phyloP scores from a whole-genome alignment of 139 green algal species.

The Eudorina sp. region DNA sequence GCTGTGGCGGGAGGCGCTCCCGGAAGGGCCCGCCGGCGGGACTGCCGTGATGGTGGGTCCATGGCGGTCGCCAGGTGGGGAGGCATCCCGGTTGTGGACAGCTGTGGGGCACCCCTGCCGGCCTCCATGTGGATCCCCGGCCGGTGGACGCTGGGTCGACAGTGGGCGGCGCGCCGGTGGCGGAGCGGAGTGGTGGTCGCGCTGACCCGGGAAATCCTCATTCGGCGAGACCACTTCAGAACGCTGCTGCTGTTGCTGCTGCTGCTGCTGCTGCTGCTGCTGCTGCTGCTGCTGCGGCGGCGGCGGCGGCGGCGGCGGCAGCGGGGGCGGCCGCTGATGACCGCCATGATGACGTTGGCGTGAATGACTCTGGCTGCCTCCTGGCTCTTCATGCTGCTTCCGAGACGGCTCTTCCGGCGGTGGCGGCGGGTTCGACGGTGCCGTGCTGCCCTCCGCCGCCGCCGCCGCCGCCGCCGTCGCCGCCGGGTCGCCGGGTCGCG shows the following conservation, averaged over 20 bases:
- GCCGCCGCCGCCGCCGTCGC: not conserved
- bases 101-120: not conserved
- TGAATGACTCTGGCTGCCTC: too few relatives aligned
- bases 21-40: not conserved
- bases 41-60: not conserved
- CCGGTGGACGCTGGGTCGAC: not conserved
- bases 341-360: too few relatives aligned
- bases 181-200: not conserved
- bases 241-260: not conserved
- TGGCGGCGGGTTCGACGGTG: not conserved
- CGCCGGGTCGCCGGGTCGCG: not conserved
- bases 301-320: too few relatives aligned
- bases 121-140: not conserved
- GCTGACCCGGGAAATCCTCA: too few relatives aligned
- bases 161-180: not conserved
- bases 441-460: not conserved
- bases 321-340: too few relatives aligned
- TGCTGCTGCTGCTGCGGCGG: not conserved
- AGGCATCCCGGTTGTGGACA: not conserved
- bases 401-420: not conserved
- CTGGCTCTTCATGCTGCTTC: not conserved
- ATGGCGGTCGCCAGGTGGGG: not conserved
- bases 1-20: too few relatives aligned
- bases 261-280: slow-evolving; percentile 7
- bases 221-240: too few relatives aligned